Conservation (phyloP, 2,329 filamentous ascomycete genomes). For the Aphanoascus verrucosus region DNA sequence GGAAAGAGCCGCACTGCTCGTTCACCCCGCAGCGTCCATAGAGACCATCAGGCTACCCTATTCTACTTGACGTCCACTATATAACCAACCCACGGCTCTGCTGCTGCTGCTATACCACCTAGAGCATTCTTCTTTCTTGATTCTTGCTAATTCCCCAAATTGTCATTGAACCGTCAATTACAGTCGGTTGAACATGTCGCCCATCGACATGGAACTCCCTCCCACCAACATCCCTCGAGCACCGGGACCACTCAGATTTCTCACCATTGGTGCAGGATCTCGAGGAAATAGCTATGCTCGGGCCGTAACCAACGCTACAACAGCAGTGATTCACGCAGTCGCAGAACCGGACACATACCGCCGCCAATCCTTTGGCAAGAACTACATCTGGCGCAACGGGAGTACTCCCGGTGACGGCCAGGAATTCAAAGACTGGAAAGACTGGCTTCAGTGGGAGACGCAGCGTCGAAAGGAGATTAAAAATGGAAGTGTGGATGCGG, state of each 20-base stretch:
- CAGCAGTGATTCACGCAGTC: constrained; percentile 62
- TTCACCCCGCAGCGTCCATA: background rate
- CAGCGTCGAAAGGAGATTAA: constrained; percentile 46
- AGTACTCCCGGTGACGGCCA: constrained; percentile 47
- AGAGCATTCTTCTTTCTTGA: background rate
- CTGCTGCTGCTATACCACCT: background rate
- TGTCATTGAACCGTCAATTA: too few species aligned
- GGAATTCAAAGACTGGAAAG: constrained; percentile 61
- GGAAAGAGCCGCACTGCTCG: background rate
- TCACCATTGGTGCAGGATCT: constrained; percentile 74
- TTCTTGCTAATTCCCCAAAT: too few species aligned
- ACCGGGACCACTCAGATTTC: constrained; percentile 46
- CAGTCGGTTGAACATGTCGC: background rate
- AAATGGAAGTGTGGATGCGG: constrained; percentile 40
- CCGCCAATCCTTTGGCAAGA: constrained; percentile 56
- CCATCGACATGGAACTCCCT: background rate
- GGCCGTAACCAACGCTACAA: constrained; percentile 53
- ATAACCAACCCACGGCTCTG: too few species aligned
- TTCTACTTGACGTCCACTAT: background rate
- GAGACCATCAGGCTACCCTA: background rate
- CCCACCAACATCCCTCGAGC: background rate
- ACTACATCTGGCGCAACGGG: constrained; percentile 58
- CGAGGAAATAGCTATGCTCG: constrained; percentile 64
- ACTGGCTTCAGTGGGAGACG: constrained; percentile 64
- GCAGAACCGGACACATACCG: constrained; percentile 75